Evolutionary conservation across 768 basidiomycete genomes (phyloP).

Genomic region (Dentipellis sp.): DNA sequence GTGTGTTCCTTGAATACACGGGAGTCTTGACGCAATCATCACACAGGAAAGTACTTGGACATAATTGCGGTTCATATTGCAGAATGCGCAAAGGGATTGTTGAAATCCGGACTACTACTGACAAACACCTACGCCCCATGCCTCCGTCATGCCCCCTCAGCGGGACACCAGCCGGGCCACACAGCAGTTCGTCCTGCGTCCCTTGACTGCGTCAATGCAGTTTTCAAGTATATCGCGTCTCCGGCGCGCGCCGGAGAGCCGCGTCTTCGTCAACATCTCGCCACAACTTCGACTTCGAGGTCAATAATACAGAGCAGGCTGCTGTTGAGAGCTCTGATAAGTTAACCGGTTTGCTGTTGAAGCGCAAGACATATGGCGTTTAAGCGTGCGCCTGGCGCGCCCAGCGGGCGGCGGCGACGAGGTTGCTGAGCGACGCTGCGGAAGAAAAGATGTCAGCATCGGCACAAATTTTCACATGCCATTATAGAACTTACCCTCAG

Average conservation of each 20-base stretch:
- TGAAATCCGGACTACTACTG: conserved; percentile 63
- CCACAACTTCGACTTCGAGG: conserved; percentile 11
- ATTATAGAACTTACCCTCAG: conserved; percentile 45
- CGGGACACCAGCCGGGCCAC: not conserved
- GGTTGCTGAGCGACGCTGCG: conserved; percentile 67
- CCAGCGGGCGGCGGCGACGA: conserved; percentile 90
- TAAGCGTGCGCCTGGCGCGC: conserved; percentile 78
- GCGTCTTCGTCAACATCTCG: conserved; percentile 4
- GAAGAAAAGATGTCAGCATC: conserved; percentile 6
- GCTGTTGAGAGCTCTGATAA: conserved; percentile 28
- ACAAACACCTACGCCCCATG: conserved; percentile 22
- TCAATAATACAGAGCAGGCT: conserved; percentile 5
- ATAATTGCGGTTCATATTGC: not conserved
- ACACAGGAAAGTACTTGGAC: no score
- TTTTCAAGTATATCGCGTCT: not conserved
- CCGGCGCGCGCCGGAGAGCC: conserved; percentile 9
- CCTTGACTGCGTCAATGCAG: conserved; percentile 6
- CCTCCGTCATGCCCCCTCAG: conserved; percentile 9
- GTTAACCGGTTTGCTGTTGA: conserved; percentile 82
- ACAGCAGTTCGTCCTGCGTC: not conserved
- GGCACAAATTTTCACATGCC: not conserved
- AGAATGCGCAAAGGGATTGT: conserved; percentile 45
- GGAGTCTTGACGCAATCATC: no score
- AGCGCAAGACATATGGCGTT: conserved; percentile 50
- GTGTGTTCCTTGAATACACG: no score